Conservation (phyloP, 441 rosid species). For the Daphne laureola region DNA sequence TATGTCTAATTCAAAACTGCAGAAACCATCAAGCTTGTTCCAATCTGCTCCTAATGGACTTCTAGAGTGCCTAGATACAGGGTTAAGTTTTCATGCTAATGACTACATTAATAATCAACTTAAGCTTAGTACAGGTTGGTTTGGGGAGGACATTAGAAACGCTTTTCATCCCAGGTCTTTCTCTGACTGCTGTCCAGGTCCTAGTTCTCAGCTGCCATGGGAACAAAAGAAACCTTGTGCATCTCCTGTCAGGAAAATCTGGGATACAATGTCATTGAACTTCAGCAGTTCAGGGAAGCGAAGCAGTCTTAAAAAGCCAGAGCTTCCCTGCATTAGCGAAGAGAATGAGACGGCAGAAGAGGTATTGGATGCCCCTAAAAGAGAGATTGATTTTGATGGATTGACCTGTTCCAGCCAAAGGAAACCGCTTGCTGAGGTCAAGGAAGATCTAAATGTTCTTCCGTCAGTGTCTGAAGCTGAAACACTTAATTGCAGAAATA, state of each 20-base stretch:
- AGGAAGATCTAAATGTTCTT: conserved; percentile 32
- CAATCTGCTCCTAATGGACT: conserved; percentile 67
- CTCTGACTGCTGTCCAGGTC: conserved; percentile 41
- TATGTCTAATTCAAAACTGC: conserved; percentile 32
- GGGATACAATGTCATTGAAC: conserved; percentile 56
- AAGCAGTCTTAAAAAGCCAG: conserved; percentile 56
- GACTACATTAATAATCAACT: conserved; percentile 20
- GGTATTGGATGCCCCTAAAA: conserved; percentile 32
- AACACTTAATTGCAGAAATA: conserved; percentile 34
- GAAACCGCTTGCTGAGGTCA: conserved; percentile 51
- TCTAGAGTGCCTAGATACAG: conserved; percentile 39
- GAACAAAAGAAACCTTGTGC: conserved; percentile 38
- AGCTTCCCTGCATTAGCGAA: conserved; percentile 84
- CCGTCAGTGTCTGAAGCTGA: conserved; percentile 45
- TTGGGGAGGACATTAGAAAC: conserved; percentile 25
- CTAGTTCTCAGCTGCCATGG: conserved; percentile 30
- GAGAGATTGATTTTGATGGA: conserved; percentile 24
- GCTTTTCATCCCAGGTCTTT: conserved; percentile 30
- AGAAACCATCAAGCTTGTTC: conserved; percentile 27
- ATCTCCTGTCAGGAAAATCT: conserved; percentile 65
- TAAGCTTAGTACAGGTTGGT: conserved; percentile 28
- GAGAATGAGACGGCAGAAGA: conserved; percentile 63
- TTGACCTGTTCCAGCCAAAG: conserved; percentile 36
- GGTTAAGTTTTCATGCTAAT: conserved; percentile 15
- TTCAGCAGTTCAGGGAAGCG: conserved; percentile 69